Base-by-base conservation (phyloP, 1,139 yeast genomes). In the Pichia sp. region DNA sequence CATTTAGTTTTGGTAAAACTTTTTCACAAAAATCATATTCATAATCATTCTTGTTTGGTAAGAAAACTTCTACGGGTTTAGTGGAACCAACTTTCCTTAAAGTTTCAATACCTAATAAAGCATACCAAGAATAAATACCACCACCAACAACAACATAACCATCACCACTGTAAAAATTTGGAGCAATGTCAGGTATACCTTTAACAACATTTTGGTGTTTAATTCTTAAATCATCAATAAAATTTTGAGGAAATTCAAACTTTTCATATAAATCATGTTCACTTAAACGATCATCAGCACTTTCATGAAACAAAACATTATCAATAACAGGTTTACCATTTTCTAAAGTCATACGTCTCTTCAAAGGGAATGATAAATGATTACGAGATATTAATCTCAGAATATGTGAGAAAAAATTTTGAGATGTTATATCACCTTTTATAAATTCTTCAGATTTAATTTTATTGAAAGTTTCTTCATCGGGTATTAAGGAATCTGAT, bases 121-220 rank as follows among this genome's bases (percentile, higher is more conserved):
- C 77, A 61, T 84, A 72, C 75, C 95, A 83, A 60, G 88, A 83
- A 69, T 83, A 85, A 59, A 76, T 75, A 2, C 91, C 91, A 45
- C 95, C 95, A 38, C 91, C 91, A 41, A 86, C 88, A 65, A 80
- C 83, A 4, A 86, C 95, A 45, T 87, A 81, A 27, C 96, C 96
- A 54, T 80, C 73, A 1, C 93, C 93, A n/a, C 70, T 65, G 63
- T 80, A 83, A 30, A 75, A 64, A 9, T 58, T 51, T 10, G 63
- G 60, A 8, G 41, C 42, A n/a, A 53, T 45, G 11, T 53, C 52
- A 5, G 68, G 67, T 2, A 66, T 56, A 13, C 60, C 55, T 6
- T 53, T 49, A 18, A 63, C 60, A 18, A 64, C 57, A 36, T 58
- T 57, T 33, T 51, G 55, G 52, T 64, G 68, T 47, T 64, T 64